phyloP scores from a whole-genome alignment of 495 filamentous ascomycete genomes.

The Echria macrotheca region DNA sequence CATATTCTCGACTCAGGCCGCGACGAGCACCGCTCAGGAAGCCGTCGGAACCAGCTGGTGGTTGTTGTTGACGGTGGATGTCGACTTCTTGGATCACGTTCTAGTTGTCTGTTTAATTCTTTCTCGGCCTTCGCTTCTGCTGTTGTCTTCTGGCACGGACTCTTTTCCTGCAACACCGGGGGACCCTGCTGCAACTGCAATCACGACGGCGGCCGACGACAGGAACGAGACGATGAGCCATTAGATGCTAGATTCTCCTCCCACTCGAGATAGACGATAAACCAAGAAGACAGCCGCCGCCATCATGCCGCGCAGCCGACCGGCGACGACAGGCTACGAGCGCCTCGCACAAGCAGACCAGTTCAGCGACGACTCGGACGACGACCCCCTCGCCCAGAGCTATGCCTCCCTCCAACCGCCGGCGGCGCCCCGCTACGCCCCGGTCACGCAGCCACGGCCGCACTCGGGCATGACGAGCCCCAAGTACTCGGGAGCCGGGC shows the following conservation, averaged over 20 bases:
- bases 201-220: too few relatives aligned
- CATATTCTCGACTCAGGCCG: background rate
- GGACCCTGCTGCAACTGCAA: too few relatives aligned
- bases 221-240: too few relatives aligned
- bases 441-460: conserved; percentile 55
- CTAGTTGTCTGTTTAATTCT: background rate
- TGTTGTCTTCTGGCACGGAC: too few relatives aligned
- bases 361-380: conserved; percentile 69
- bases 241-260: too few relatives aligned
- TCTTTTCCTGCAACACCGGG: too few relatives aligned
- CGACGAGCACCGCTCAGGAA: too few relatives aligned
- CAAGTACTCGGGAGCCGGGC: conserved; percentile 19
- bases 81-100: too few relatives aligned
- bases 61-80: too few relatives aligned
- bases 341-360: conserved; percentile 88
- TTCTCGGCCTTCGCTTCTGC: background rate
- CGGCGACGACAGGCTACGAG: conserved; percentile 84
- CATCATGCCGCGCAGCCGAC: conserved; percentile 45
- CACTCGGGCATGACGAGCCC: conserved; percentile 56
- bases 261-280: background rate
- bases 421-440: conserved; percentile 64
- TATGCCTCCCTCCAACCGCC: conserved; percentile 54
- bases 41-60: too few relatives aligned
- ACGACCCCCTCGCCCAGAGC: conserved; percentile 51
- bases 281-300: background rate